Evolutionary conservation across 2,329 filamentous ascomycete genomes (phyloP), one percentile per base, ranked within the genome.

Genomic region (Pseudopithomyces chartarum): DNA sequence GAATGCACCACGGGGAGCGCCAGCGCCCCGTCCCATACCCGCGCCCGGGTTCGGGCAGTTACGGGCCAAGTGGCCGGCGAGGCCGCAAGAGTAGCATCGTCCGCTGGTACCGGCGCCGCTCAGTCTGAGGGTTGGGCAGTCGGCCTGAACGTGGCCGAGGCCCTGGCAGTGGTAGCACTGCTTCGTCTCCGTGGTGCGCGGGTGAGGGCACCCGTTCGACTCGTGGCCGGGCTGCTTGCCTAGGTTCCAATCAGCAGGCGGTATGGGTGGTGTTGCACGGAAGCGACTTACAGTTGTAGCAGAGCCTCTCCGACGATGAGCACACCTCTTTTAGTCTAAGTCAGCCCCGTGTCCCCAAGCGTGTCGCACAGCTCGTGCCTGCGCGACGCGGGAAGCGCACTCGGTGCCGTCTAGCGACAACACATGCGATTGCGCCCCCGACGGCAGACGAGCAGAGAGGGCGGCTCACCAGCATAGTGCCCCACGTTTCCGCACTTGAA

Each of bases 161-260:
- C 95, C 95, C 84, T 98, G 95, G 85, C 95, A 99, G 82, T 98
- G 95, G 79, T 99, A 99, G 87, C 95, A 99, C 85, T 99, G 95
- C 88, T 99, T 99, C 52, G 92, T 88, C 82, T 99, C 95, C 64
- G 95, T 97, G 60, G 94, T 97, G 79, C 95, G 90, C 73, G 95
- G 95, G 75, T 94, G 89, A 70, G 95, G 95, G 85, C 95, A 99
- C 78, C 90, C 90, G 82, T 96, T 98, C 66, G 94, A 98, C 83
- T 99, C 95, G 80, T 99, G 95, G 77, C 92, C 90, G 61, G 90
- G 90, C 81, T 94, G 90, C 84, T 94, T 94, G 87, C 87, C 87
- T 89, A 60, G 55, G 13, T 2, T 20, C 6, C 15, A 20, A 26
- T 60, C 51, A 66, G 62, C 54, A 54, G 56, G 33, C 50, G 55